A percentile compares a stretch with the other conserved stretches of the same genome.
Evolutionary conservation across 768 basidiomycete species (phyloP).

Genomic region (Coprinopsis sp.): DNA sequence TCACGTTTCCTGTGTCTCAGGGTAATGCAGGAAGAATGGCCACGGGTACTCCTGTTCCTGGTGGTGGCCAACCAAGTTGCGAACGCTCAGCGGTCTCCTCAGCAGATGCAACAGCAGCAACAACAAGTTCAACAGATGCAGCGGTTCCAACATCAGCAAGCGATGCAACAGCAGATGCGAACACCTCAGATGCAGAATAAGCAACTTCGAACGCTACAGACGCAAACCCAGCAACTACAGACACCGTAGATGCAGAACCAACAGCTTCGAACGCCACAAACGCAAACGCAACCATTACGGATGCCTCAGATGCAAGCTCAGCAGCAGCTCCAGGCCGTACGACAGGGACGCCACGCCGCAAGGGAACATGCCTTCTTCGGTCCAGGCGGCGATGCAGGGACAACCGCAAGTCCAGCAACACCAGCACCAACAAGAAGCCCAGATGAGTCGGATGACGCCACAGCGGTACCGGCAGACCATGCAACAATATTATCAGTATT

Average conservation of each 20-base stretch:
- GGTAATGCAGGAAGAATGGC: conserved; percentile 4
- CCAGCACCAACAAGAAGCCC: conserved; percentile 7
- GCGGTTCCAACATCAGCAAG: too few relatives aligned
- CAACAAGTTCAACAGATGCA: too few relatives aligned
- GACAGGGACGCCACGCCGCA: conserved; percentile 7
- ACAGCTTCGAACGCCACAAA: conserved; percentile 11
- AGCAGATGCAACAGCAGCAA: conserved; percentile 5
- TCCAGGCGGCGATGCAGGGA: conserved; percentile 1
- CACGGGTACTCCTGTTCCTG: conserved; percentile 7
- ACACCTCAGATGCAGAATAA: too few relatives aligned
- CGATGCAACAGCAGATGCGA: too few relatives aligned
- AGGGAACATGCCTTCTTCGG: conserved; percentile 1
- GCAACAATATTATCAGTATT: background rate
- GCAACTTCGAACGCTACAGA: too few relatives aligned
- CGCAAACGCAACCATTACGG: conserved; percentile 17
- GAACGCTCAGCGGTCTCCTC: conserved; percentile 1
- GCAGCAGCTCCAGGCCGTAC: conserved; percentile 13
- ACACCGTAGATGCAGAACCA: conserved; percentile 6
- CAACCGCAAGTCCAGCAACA: conserved; percentile 5
- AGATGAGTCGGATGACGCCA: conserved; percentile 6
- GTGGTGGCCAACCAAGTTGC: conserved; percentile 1
- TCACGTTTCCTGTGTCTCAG: conserved; percentile 4
- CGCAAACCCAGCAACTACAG: conserved; percentile 7
- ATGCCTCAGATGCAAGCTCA: conserved; percentile 11
- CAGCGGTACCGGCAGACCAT: conserved; percentile 2